Evolutionary conservation across 768 basidiomycete genomes (phyloP), one percentile per base, ranked within the genome.

Genomic region (Kwoniella heveanensis): DNA sequence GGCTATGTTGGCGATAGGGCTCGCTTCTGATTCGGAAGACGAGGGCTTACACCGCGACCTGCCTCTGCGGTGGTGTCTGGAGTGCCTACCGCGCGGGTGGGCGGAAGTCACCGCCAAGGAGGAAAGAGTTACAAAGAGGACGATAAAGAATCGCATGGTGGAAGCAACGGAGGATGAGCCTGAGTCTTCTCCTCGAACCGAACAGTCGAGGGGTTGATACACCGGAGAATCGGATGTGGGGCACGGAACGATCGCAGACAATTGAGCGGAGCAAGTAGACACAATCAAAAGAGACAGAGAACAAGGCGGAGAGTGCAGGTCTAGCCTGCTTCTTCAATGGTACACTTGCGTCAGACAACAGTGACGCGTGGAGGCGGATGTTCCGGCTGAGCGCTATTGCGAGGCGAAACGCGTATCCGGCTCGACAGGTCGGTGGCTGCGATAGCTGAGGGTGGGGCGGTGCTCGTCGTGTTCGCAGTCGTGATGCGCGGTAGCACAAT

Each of bases 61-160:
- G 29, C 55, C 47, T 57, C 55, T 46, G 2, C 55, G 55, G 25
- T 57, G 55, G 22, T 44, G n/a, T 55, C 37, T 24, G 12, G 44
- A n/a, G 17, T 57, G 49, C 5, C 6, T 13, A 30, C 22, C 17
- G 19, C 15, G 29, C 21, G 57, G 57, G 25, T 58, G 46, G 39
- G 57, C 57, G 22, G 26, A 19, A 36, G 10, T 50, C 25, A 10
- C 39, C 39, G 47, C 32, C 17, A 2, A 12, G 5, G 24, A 29
- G 8, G 47, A 29, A 13, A 57, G 12, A n/a, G 46, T 7, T 27
- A 57, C 2, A 17, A 47, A 19, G 1, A 46, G 32, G 19, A 29
- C 25, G n/a, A 37, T 44, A 46, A 24, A 6, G 15, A 17, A 57
- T 7, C 25, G 44, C 27, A 39, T 13, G 39, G 6, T 44, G 39